phyloP scores from a whole-genome alignment of 2,329 filamentous ascomycete species.

The Fusarium robinianum region DNA sequence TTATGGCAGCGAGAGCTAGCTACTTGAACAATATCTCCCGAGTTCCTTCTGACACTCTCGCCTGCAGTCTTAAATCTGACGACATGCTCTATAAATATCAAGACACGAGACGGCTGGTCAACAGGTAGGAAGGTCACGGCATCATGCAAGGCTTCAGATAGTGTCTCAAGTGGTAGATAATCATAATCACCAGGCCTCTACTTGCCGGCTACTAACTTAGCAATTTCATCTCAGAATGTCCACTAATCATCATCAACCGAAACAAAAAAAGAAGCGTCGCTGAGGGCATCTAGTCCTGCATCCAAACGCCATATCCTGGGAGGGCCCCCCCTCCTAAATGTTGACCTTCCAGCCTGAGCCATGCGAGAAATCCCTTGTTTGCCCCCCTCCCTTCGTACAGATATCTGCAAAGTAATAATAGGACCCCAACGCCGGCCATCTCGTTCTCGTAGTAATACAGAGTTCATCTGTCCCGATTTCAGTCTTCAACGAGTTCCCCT shows the following conservation, averaged over 20 bases:
- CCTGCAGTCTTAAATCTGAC: too few species aligned
- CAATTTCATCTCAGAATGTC: constrained; percentile 17
- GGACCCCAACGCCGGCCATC: constrained; percentile 31
- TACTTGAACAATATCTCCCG: too few species aligned
- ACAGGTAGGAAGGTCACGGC: too few species aligned
- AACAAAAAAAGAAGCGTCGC: constrained; percentile 21
- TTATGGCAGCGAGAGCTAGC: too few species aligned
- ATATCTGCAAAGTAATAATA: constrained; percentile 18
- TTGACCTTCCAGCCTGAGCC: constrained; percentile 22
- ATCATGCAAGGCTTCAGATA: too few species aligned
- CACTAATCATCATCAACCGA: constrained; percentile 15
- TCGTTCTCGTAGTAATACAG: constrained; percentile 27
- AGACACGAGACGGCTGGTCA: too few species aligned
- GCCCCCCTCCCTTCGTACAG: constrained; percentile 13
- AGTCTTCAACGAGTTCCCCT: constrained; percentile 51
- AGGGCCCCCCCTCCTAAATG: constrained; percentile 22
- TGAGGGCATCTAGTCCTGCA: constrained; percentile 27
- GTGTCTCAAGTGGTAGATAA: too few species aligned
- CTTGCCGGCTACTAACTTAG: constrained; percentile 14
- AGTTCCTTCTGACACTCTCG: too few species aligned
- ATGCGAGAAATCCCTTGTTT: constrained; percentile 24
- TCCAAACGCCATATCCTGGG: constrained; percentile 36
- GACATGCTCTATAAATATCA: too few species aligned
- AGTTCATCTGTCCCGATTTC: constrained; percentile 8
- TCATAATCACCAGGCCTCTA: too few species aligned